These are phyloP conservation scores for Rosa lucieae DNA, from an alignment of 306 rosid genomes.

Conservation along the genomic window DNA sequence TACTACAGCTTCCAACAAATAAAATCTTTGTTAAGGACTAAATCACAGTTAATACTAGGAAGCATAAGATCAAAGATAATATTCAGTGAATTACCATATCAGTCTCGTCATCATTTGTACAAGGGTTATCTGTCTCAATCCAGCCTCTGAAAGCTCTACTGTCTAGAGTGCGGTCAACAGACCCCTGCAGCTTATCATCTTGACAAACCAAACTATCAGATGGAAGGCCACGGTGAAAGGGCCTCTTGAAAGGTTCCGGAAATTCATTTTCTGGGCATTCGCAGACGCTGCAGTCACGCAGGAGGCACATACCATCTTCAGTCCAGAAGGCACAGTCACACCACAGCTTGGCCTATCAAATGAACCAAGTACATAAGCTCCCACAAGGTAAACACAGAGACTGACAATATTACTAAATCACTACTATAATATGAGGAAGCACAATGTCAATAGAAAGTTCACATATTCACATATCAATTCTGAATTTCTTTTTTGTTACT, in stretches of 20 bases:
- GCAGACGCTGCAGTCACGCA: constrained; percentile 66
- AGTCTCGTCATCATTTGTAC: constrained; percentile 66
- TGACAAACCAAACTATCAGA: constrained; percentile 51
- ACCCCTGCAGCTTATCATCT: constrained; percentile 62
- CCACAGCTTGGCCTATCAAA: constrained; percentile 51
- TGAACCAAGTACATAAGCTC: neutral
- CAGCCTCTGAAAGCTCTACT: constrained; percentile 65
- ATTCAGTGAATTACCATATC: constrained; percentile 44
- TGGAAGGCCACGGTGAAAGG: constrained; percentile 35
- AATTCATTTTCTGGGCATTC: constrained; percentile 62
- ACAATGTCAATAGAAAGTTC: neutral
- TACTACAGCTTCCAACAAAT: neutral
- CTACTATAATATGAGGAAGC: neutral
- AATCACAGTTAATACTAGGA: too few relatives aligned
- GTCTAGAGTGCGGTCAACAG: constrained; percentile 63
- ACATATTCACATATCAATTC: neutral
- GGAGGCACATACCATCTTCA: constrained; percentile 63
- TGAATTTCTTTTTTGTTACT: neutral
- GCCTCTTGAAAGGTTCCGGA: constrained; percentile 54
- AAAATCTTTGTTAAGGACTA: too few relatives aligned
- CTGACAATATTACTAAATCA: neutral
- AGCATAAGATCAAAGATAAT: neutral
- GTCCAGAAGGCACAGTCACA: constrained; percentile 70
- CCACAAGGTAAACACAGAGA: neutral
- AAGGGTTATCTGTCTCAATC: constrained; percentile 61